A percentile compares a stretch with the other conserved stretches of the same genome.
phyloP scores from a whole-genome alignment of 2,329 filamentous ascomycete genomes.

The Cercospora sp. region DNA sequence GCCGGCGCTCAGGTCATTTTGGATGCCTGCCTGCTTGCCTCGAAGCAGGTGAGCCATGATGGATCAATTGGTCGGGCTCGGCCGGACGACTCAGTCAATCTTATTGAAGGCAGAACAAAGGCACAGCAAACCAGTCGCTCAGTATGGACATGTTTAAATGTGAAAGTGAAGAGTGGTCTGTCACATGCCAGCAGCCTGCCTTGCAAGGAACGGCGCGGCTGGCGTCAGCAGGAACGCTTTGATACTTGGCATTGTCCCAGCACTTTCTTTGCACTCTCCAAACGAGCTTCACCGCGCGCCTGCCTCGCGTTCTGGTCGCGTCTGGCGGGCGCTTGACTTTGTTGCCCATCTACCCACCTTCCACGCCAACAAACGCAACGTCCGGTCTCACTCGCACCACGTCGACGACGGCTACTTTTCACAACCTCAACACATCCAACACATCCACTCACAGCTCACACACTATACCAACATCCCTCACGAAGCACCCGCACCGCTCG shows the following conservation, averaged over 20 bases:
- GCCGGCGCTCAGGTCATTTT: slow-evolving; percentile 83
- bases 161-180: neutral
- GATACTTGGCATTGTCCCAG: slow-evolving; percentile 4
- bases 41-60: slow-evolving; percentile 83
- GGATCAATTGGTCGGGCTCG: neutral
- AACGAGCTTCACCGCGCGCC: neutral
- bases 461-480: neutral
- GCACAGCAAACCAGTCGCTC: neutral
- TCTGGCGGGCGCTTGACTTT: slow-evolving; percentile 1
- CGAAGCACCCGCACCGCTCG: neutral
- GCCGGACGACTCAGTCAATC: neutral
- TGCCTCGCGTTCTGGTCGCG: neutral
- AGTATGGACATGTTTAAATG: neutral
- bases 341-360: neutral
- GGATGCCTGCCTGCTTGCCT: slow-evolving; percentile 89
- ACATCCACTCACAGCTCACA: neutral
- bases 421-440: neutral
- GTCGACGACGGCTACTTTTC: neutral
- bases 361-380: neutral
- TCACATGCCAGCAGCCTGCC: slow-evolving; percentile 14
- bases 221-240: slow-evolving; percentile 10
- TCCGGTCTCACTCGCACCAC: neutral
- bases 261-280: neutral
- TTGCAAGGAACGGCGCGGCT: slow-evolving; percentile 9
- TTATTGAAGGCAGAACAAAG: neutral